Conservation (phyloP, 345 rosid species). For the Dimocarpus longan region DNA sequence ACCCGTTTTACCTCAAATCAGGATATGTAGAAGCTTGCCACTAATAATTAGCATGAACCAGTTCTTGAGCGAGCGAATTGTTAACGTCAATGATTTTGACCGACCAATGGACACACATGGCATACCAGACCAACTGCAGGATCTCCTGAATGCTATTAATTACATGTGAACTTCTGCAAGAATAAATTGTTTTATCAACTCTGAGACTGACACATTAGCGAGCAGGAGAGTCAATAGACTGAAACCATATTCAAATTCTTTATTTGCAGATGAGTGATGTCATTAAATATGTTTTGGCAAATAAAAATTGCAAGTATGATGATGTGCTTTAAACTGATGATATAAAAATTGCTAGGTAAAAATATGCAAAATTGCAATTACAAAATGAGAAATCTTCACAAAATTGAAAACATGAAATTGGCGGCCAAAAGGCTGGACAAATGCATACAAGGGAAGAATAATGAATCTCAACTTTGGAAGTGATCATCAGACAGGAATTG, state of each 20-base stretch:
- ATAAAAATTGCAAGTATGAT: background rate
- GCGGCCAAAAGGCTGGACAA: conserved; percentile 3
- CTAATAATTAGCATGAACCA: too few species aligned
- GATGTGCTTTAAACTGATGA: background rate
- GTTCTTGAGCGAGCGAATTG: too few species aligned
- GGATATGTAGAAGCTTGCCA: too few species aligned
- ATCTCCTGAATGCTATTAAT: too few species aligned
- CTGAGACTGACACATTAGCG: background rate
- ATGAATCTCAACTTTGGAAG: background rate
- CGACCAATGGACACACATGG: too few species aligned
- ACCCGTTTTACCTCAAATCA: too few species aligned
- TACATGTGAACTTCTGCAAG: background rate
- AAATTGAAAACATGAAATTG: background rate
- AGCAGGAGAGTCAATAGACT: background rate
- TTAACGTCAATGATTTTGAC: too few species aligned
- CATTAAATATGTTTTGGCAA: background rate
- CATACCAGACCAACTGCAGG: too few species aligned
- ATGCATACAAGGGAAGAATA: conserved; percentile 9
- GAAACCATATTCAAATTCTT: background rate
- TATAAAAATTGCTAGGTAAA: background rate
- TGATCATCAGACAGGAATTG: conserved; percentile 63
- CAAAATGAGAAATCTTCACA: conserved; percentile 4
- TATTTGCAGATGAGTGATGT: too few species aligned
- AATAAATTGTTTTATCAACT: background rate
- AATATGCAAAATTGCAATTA: conserved; percentile 1